phyloP scores from a whole-genome alignment of 805 yeast species.

The Komagataella phaffii region DNA sequence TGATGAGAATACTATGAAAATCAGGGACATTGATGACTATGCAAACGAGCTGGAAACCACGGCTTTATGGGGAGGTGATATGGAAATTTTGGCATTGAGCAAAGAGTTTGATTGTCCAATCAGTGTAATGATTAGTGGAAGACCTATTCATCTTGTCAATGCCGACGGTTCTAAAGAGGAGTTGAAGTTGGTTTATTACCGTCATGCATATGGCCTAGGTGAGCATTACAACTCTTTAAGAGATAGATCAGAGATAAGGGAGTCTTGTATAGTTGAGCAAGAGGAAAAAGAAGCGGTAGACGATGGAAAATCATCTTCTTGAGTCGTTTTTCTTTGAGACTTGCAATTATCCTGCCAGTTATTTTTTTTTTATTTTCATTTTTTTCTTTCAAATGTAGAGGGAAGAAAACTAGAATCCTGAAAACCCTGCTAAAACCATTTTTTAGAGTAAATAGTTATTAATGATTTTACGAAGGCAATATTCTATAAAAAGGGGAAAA shows the following conservation, averaged over 20 bases:
- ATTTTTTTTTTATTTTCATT: too few species aligned
- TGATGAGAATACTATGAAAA: slow-evolving; percentile 58
- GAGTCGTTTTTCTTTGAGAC: not conserved
- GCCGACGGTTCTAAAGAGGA: slow-evolving; percentile 40
- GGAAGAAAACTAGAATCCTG: too few species aligned
- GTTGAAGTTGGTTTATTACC: slow-evolving; percentile 67
- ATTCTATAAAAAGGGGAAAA: not conserved
- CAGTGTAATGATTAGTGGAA: slow-evolving; percentile 67
- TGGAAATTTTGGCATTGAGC: slow-evolving; percentile 77
- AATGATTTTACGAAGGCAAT: not conserved
- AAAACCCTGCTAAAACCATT: too few species aligned
- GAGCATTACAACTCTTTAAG: slow-evolving; percentile 83
- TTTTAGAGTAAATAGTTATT: too few species aligned
- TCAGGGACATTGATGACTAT: slow-evolving; percentile 57
- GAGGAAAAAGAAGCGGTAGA: not conserved
- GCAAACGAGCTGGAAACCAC: slow-evolving; percentile 57
- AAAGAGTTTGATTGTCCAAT: slow-evolving; percentile 61
- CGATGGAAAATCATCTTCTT: not conserved
- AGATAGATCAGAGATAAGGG: slow-evolving; percentile 6
- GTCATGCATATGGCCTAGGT: slow-evolving; percentile 79
- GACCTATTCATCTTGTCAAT: slow-evolving; percentile 51
- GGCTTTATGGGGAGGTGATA: slow-evolving; percentile 93
- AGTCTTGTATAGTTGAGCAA: not conserved
- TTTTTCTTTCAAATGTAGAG: too few species aligned
- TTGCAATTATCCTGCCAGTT: too few species aligned